Evolutionary conservation across 2,329 filamentous ascomycete species (phyloP).

Genomic region (Clarireedia paspali): DNA sequence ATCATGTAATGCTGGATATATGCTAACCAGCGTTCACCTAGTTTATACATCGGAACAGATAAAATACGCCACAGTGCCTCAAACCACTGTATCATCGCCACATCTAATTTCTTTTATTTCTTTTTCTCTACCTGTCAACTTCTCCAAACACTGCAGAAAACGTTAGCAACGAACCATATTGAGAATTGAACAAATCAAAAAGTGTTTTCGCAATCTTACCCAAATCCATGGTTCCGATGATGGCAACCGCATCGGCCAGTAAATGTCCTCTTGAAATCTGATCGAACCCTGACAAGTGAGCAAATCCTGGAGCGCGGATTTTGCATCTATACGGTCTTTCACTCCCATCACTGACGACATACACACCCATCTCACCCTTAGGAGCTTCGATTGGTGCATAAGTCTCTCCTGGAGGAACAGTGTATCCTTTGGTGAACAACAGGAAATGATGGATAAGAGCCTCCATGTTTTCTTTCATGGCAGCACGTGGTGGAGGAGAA

Average conservation of each 20-base stretch:
- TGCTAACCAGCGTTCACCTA: not conserved
- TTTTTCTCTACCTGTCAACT: slow-evolving; percentile 40
- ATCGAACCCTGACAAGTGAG: slow-evolving; percentile 89
- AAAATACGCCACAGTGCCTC: not conserved
- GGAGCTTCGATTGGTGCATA: slow-evolving; percentile 98
- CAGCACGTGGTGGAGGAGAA: slow-evolving; percentile 84
- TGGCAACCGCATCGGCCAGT: slow-evolving; percentile 91
- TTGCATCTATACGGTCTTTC: slow-evolving; percentile 97
- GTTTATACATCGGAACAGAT: not conserved
- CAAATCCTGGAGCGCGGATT: slow-evolving; percentile 93
- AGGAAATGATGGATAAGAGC: slow-evolving; percentile 98
- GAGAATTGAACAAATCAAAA: slow-evolving; percentile 5
- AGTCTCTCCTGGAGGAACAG: slow-evolving; percentile 93
- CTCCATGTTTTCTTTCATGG: slow-evolving; percentile 99
- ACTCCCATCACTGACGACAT: slow-evolving; percentile 88
- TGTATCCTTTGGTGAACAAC: slow-evolving; percentile 96
- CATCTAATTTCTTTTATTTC: slow-evolving; percentile 10
- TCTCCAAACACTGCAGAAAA: slow-evolving; percentile 32
- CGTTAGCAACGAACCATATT: slow-evolving; percentile 15
- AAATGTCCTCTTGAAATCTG: slow-evolving; percentile 88
- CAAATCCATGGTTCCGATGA: slow-evolving; percentile 85
- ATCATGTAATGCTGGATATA: not conserved
- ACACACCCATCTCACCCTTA: slow-evolving; percentile 99
- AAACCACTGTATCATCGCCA: not conserved
- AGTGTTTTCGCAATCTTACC: slow-evolving; percentile 45